Evolutionary conservation across 345 rosid species (phyloP).

Genomic region (Xanthoceras sorbifolium): DNA sequence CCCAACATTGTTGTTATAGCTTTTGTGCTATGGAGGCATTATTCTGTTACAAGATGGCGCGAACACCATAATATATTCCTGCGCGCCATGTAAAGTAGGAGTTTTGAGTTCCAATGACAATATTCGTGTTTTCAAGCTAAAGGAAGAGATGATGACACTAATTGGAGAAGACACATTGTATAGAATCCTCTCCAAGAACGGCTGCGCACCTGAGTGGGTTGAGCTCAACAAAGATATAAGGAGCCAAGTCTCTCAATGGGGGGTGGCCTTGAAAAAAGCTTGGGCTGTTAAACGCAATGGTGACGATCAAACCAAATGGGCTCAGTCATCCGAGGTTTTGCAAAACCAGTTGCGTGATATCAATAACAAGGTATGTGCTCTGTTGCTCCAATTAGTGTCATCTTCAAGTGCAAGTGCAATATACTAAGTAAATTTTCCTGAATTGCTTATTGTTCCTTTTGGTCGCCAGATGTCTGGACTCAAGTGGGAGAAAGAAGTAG

Average conservation of each 20-base stretch:
- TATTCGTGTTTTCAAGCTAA: too few relatives aligned
- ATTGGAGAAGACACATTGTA: slow-evolving; percentile 81
- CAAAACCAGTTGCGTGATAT: slow-evolving; percentile 62
- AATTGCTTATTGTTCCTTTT: slow-evolving; percentile 80
- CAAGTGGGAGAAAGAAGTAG: slow-evolving; percentile 88
- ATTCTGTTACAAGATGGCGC: too few relatives aligned
- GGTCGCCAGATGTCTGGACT: slow-evolving; percentile 89
- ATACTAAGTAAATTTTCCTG: too few relatives aligned
- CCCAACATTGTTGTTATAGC: too few relatives aligned
- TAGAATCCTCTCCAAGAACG: slow-evolving; percentile 77
- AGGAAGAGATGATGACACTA: too few relatives aligned
- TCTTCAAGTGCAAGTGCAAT: too few relatives aligned
- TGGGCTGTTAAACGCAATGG: slow-evolving; percentile 54
- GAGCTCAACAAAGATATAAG: slow-evolving; percentile 91
- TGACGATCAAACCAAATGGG: slow-evolving; percentile 58
- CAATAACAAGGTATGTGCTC: slow-evolving; percentile 61
- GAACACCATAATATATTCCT: too few relatives aligned
- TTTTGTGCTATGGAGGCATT: too few relatives aligned
- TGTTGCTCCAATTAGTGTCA: not conserved
- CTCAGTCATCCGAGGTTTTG: slow-evolving; percentile 43
- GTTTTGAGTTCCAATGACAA: too few relatives aligned
- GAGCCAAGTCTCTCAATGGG: slow-evolving; percentile 60
- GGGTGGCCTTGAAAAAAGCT: slow-evolving; percentile 68
- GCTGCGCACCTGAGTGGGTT: slow-evolving; percentile 91
- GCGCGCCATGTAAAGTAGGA: too few relatives aligned